phyloP scores from a whole-genome alignment of 805 yeast species.

The Metschnikowia santaceciliae region DNA sequence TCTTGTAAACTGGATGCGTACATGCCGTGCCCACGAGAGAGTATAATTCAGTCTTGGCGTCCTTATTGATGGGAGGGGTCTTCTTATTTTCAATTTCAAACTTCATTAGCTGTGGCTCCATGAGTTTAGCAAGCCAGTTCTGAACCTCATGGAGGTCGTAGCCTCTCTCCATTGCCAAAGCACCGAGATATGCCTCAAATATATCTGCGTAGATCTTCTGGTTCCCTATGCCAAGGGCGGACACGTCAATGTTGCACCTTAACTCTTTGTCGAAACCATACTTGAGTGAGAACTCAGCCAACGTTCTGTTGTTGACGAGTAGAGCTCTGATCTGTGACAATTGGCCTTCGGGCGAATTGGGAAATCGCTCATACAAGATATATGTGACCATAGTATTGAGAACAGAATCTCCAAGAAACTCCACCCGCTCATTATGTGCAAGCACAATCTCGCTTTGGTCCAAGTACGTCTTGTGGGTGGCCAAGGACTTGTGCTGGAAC shows the following conservation, averaged over 20 bases:
- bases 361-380: constrained; percentile 62
- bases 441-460: constrained; percentile 54
- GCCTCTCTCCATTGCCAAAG: constrained; percentile 57
- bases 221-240: constrained; percentile 46
- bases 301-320: constrained; percentile 67
- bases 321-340: constrained; percentile 66
- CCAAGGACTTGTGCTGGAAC: constrained; percentile 74
- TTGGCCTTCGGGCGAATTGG: constrained; percentile 75
- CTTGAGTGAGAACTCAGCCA: constrained; percentile 63
- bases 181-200: constrained; percentile 93
- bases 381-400: constrained; percentile 69
- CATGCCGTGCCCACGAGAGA: constrained; percentile 75
- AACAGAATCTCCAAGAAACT: constrained; percentile 87
- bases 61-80: constrained; percentile 45
- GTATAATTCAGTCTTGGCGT: constrained; percentile 77
- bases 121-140: constrained; percentile 53
- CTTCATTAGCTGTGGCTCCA: constrained; percentile 41
- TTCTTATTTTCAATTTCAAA: constrained; percentile 31
- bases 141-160: constrained; percentile 46
- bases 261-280: constrained; percentile 65
- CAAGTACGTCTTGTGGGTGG: constrained; percentile 54
- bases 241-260: constrained; percentile 46
- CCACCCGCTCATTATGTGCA: constrained; percentile 81
- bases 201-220: constrained; percentile 81
- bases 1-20: constrained; percentile 55